Evolutionary conservation across 805 yeast species (phyloP).

Genomic region (Candida montana): DNA sequence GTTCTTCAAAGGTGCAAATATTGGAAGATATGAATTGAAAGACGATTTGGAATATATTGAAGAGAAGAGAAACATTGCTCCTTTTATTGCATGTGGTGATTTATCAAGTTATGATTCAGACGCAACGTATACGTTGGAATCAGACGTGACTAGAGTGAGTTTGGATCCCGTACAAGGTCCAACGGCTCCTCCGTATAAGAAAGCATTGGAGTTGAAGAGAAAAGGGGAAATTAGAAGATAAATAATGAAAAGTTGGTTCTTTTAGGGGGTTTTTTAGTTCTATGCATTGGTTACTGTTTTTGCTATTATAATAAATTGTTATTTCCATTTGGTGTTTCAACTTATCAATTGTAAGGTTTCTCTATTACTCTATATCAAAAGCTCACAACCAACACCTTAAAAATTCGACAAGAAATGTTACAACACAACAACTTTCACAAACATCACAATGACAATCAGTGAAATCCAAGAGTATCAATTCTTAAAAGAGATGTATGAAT

Average conservation of each 20-base stretch:
- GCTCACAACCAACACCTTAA: too few relatives aligned
- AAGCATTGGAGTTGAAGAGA: slow-evolving; percentile 82
- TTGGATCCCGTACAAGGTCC: slow-evolving; percentile 94
- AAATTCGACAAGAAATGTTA: too few relatives aligned
- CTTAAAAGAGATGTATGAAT: background rate
- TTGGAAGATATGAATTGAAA: slow-evolving; percentile 48
- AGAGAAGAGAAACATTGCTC: slow-evolving; percentile 76
- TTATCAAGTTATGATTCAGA: slow-evolving; percentile 85
- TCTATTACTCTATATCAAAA: too few relatives aligned
- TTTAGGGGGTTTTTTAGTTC: background rate
- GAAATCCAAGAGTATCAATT: background rate
- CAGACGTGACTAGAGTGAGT: slow-evolving; percentile 35
- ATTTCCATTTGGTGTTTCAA: too few relatives aligned
- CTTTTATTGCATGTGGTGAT: slow-evolving; percentile 96
- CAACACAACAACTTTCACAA: too few relatives aligned
- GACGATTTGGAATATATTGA: slow-evolving; percentile 41
- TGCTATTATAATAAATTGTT: too few relatives aligned
- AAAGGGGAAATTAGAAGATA: slow-evolving; percentile 50
- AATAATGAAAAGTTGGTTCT: too few relatives aligned
- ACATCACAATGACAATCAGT: too few relatives aligned
- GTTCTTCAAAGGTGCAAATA: slow-evolving; percentile 60
- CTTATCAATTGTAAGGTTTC: too few relatives aligned
- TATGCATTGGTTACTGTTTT: background rate
- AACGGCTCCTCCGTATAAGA: slow-evolving; percentile 94
- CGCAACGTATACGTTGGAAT: slow-evolving; percentile 67